A percentile compares a stretch with the other conserved stretches of the same genome.
phyloP scores from a whole-genome alignment of 345 rosid species.

The Erysimum cheiranthoides region DNA sequence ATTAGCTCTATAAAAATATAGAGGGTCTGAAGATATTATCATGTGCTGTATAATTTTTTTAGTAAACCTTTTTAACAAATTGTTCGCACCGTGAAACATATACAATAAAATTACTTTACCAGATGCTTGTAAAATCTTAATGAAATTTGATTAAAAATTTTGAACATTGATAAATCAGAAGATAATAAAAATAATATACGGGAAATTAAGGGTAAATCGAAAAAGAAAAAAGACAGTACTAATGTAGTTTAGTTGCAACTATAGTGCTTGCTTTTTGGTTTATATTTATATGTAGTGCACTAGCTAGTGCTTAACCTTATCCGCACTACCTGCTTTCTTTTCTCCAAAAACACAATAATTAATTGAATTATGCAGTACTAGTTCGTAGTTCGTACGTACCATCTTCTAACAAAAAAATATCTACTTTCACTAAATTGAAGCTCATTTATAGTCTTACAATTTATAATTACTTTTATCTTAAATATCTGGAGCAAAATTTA shows the following conservation, averaged over 20 bases:
- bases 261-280: too few relatives aligned
- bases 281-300: too few relatives aligned
- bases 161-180: too few relatives aligned
- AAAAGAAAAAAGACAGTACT: too few relatives aligned
- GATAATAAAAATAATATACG: too few relatives aligned
- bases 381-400: too few relatives aligned
- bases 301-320: too few relatives aligned
- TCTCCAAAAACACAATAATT: too few relatives aligned
- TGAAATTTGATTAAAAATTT: neutral
- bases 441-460: neutral
- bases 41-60: neutral
- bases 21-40: neutral
- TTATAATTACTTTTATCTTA: neutral
- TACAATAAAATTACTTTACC: neutral
- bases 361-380: too few relatives aligned
- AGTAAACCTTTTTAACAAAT: neutral
- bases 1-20: neutral
- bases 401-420: slow-evolving; percentile 9
- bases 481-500: neutral
- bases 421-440: slow-evolving; percentile 22
- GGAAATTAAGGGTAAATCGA: too few relatives aligned
- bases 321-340: too few relatives aligned
- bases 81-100: neutral
- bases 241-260: too few relatives aligned
- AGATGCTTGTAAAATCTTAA: neutral